These are phyloP conservation scores for Starmerella asiatica DNA, from an alignment of 805 yeast species.

Conservation along the genomic window DNA sequence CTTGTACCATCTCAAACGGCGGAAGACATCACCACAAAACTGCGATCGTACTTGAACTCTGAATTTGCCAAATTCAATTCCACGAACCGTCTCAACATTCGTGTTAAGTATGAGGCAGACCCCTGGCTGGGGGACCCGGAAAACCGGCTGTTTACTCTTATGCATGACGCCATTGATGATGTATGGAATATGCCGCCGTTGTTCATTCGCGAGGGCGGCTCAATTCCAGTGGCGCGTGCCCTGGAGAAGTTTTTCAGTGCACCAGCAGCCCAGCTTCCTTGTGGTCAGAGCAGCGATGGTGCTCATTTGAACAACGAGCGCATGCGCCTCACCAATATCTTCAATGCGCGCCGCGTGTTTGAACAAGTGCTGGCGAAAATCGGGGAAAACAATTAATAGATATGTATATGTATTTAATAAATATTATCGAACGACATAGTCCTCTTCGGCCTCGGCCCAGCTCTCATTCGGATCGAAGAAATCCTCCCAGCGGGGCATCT, in stretches of 20 bases:
- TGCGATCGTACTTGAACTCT: slow-evolving; percentile 36
- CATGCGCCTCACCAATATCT: slow-evolving; percentile 61
- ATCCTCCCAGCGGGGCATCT: slow-evolving; percentile 6
- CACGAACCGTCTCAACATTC: slow-evolving; percentile 46
- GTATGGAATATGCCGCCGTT: slow-evolving; percentile 78
- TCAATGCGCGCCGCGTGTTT: slow-evolving; percentile 53
- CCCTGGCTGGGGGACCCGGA: slow-evolving; percentile 90
- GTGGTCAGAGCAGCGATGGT: slow-evolving; percentile 89
- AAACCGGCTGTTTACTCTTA: slow-evolving; percentile 56
- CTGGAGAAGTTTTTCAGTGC: slow-evolving; percentile 72
- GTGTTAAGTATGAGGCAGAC: slow-evolving; percentile 72
- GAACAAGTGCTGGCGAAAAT: slow-evolving; percentile 16
- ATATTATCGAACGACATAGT: not conserved
- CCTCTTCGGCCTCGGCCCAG: slow-evolving; percentile 13
- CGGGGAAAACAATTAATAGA: not conserved
- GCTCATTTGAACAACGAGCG: slow-evolving; percentile 88
- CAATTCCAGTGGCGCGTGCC: slow-evolving; percentile 79
- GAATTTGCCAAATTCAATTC: slow-evolving; percentile 41
- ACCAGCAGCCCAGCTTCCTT: slow-evolving; percentile 89
- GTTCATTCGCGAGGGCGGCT: slow-evolving; percentile 90
- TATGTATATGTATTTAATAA: not conserved
- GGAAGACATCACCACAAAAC: slow-evolving; percentile 38
- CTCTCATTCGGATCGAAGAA: slow-evolving; percentile 1
- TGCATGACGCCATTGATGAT: slow-evolving; percentile 44
- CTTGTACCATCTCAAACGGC: slow-evolving; percentile 81